Percentiles rank a stretch among this genome's conserved stretches.
phyloP scores from a whole-genome alignment of 1,139 yeast species.

The Yamadazyma atlantica region DNA sequence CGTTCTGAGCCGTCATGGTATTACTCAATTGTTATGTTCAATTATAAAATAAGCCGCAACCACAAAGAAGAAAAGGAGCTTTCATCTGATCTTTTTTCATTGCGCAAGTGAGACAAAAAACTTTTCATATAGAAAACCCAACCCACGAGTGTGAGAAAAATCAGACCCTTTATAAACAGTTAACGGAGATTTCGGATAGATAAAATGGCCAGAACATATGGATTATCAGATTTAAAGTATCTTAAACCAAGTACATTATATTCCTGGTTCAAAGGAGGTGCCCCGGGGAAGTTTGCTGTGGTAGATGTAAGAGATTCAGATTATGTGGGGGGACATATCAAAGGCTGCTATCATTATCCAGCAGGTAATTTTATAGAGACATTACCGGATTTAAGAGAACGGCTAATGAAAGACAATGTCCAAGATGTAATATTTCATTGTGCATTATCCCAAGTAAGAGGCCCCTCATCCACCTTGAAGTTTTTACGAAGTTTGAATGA shows the following conservation, averaged over 20 bases:
- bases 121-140: background rate
- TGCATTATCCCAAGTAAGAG: slow-evolving; percentile 84
- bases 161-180: too few relatives aligned
- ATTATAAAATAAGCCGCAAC: too few relatives aligned
- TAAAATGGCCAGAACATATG: background rate
- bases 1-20: slow-evolving; percentile 1
- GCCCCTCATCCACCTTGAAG: slow-evolving; percentile 78
- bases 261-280: slow-evolving; percentile 44
- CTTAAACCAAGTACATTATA: slow-evolving; percentile 45
- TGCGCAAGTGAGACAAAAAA: background rate
- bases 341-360: slow-evolving; percentile 61
- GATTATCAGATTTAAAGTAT: slow-evolving; percentile 35
- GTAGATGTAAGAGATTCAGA: slow-evolving; percentile 90
- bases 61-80: background rate
- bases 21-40: too few relatives aligned
- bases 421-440: slow-evolving; percentile 83
- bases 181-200: too few relatives aligned
- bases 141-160: background rate
- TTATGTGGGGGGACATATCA: slow-evolving; percentile 67
- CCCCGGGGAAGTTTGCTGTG: slow-evolving; percentile 55
- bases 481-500: slow-evolving; percentile 57
- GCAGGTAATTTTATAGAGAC: slow-evolving; percentile 45
- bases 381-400: slow-evolving; percentile 42
- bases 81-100: too few relatives aligned
- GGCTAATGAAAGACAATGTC: slow-evolving; percentile 30